Percentiles rank a stretch among this genome's conserved stretches.
These are phyloP conservation scores for Candida lessepsii DNA, from an alignment of 805 yeast genomes.

Conservation along the genomic window DNA sequence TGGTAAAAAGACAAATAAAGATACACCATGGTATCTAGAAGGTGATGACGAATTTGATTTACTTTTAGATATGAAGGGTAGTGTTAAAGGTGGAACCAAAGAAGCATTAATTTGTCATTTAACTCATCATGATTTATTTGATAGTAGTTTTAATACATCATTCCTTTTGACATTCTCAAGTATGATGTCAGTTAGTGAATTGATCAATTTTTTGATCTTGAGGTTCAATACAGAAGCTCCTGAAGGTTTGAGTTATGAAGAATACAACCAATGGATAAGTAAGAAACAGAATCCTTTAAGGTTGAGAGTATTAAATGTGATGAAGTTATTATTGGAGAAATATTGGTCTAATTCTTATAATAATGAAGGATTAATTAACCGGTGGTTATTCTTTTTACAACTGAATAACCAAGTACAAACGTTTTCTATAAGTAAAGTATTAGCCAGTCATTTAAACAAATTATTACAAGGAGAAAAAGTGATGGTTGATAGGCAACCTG, in stretches of 20 bases:
- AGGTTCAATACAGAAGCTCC: constrained; percentile 78
- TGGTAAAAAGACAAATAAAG: constrained; percentile 35
- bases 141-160: constrained; percentile 62
- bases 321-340: constrained; percentile 63
- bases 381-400: constrained; percentile 33
- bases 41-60: constrained; percentile 60
- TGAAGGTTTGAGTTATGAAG: constrained; percentile 81
- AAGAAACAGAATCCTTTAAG: constrained; percentile 69
- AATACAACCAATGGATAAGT: constrained; percentile 73
- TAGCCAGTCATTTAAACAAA: constrained; percentile 23
- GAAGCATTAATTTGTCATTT: constrained; percentile 77
- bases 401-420: constrained; percentile 17
- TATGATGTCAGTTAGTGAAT: constrained; percentile 64
- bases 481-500: constrained; percentile 28
- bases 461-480: constrained; percentile 32
- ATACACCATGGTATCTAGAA: constrained; percentile 70
- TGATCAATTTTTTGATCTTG: constrained; percentile 57
- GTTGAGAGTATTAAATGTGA: constrained; percentile 59
- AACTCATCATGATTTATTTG: constrained; percentile 67
- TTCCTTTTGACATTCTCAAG: constrained; percentile 75
- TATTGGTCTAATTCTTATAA: constrained; percentile 69
- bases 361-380: constrained; percentile 39
- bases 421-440: constrained; percentile 27
- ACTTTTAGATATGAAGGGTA: constrained; percentile 63
- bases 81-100: constrained; percentile 79